Conservation (phyloP, 441 rosid genomes). For the Omphalea diandra region DNA sequence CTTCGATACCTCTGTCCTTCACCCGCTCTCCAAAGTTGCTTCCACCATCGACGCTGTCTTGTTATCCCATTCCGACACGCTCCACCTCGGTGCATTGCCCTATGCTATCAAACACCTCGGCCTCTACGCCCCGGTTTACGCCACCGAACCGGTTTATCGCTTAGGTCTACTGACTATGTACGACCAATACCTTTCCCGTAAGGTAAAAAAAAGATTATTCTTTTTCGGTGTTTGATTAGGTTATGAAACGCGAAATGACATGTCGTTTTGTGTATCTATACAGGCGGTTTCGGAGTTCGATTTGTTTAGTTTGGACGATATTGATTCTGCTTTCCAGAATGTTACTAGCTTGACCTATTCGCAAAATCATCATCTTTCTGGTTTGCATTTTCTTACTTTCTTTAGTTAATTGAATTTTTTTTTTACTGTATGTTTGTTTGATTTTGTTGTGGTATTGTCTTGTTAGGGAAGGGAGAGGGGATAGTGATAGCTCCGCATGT, state of each 20-base stretch:
- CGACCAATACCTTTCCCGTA: constrained; percentile 84
- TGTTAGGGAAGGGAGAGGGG: constrained; percentile 89
- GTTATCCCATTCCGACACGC: constrained; percentile 85
- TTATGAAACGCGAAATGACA: no score
- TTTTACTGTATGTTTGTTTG: not conserved
- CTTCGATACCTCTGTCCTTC: constrained; percentile 79
- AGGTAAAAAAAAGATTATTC: constrained; percentile 56
- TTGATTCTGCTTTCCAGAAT: constrained; percentile 87
- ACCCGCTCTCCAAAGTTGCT: constrained; percentile 91
- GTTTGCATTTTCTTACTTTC: constrained; percentile 31
- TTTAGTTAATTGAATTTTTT: not conserved
- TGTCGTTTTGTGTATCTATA: constrained; percentile 15
- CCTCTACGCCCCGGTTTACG: constrained; percentile 80
- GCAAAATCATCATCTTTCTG: constrained; percentile 84
- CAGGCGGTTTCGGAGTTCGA: constrained; percentile 97
- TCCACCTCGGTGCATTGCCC: constrained; percentile 93
- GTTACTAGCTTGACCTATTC: constrained; percentile 85
- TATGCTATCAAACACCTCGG: constrained; percentile 88
- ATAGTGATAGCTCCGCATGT: constrained; percentile 93
- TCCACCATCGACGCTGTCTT: constrained; percentile 85
- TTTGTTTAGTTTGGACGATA: constrained; percentile 85
- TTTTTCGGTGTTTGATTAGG: not conserved
- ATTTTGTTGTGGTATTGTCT: constrained; percentile 2
- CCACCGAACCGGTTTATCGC: constrained; percentile 84
- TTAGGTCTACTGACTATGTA: constrained; percentile 94